Evolutionary conservation across 1,284 basidiomycete species (phyloP), one percentile per base, ranked within the genome.

Genomic region (Irpex rosettiformis): DNA sequence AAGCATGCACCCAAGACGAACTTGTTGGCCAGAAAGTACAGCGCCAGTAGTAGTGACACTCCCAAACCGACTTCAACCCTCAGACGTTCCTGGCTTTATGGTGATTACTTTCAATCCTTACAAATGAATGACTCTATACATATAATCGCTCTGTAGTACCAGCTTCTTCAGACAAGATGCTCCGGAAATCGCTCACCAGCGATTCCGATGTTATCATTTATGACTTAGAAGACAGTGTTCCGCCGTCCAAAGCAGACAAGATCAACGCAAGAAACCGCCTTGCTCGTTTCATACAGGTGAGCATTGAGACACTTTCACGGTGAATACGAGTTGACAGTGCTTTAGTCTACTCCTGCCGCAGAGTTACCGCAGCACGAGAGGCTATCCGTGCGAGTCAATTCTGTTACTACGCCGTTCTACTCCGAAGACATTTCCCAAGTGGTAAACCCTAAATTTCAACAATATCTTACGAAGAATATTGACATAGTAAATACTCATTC

Each of bases 161-260:
- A 11, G 79, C 86, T 7, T 89, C 91, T 0, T 89, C 87, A 22
- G 84, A 89, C 49, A 80, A 84, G 53, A 93, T 93, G 89, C 82
- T 94, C 18, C 78, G 87, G 66, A 94, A 94, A 69, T 91, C 91
- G 0, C 76, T 89, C 40, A 71, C 67, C 7, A 79, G 79, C 8
- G 70, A 73, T 1, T 87, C 91, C 1, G 92, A 94, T 66, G 79
- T 87, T 30, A 77, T 94, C 29, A 86, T 92, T n/a, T 94, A 93
- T 68, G 92, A 94, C 73, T 77, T 94, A 18, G 92, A 94, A 69
- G 92, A 94, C 69, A 91, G 89, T 59, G 84, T 94, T 0, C 78
- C 90, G 4, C 88, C 88, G 6, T 77, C 77, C 13, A 69, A 74
- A 1, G 63, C 67, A 6, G 84, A 88, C 67, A 94, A 94, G 72